Base-by-base conservation (phyloP, 768 basidiomycete species). In the Boletus insuetus region DNA sequence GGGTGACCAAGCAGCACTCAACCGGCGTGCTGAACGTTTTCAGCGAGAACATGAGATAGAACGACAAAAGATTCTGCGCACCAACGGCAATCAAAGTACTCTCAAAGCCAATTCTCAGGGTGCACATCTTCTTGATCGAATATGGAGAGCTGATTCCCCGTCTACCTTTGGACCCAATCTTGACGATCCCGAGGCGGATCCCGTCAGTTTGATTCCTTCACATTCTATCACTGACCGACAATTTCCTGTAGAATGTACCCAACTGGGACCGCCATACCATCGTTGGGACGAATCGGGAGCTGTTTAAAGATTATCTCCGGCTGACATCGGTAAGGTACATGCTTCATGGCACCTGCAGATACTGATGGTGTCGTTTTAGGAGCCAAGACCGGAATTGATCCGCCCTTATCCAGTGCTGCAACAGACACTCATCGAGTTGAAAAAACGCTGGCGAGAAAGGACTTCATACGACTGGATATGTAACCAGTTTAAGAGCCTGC, bases 201-300 rank as follows among this genome's bases (percentile, higher is more conserved):
- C 85, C 55, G 88, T 91, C 64, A 41, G 86, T 77, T 46, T 47
- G 35, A 22, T 40, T 22, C 29, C 9, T 35, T 24, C 20, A 14
- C 35, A 9, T 43, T 1, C 53, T 44, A 45, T 60, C 39, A 35
- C 46, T 46, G 53, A 45, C 55, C 32, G 17, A 66, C 22, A 37
- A 32, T n/a, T 32, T 46, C 42, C 42, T 37, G 7, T 62, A 98
- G 96, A 96, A 95, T 64, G 94, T 96, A 10, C 87, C 94, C 50
- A 87, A 95, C 68, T 99, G 97, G 97, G 97, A 99, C 75, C 85
- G 85, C 55, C 81, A 86, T 72, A 98, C 95, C 8, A 98, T 99
- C 64, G 93, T 96, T 53, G 97, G 97, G 47, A 95, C 89, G 40
- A 94, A 82, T 50, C 79, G 80, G 64, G 89, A 89, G 61, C 74